Evolutionary conservation across 805 yeast species (phyloP), one percentile per base, ranked within the genome.

Genomic region (Myxozyma geophila): DNA sequence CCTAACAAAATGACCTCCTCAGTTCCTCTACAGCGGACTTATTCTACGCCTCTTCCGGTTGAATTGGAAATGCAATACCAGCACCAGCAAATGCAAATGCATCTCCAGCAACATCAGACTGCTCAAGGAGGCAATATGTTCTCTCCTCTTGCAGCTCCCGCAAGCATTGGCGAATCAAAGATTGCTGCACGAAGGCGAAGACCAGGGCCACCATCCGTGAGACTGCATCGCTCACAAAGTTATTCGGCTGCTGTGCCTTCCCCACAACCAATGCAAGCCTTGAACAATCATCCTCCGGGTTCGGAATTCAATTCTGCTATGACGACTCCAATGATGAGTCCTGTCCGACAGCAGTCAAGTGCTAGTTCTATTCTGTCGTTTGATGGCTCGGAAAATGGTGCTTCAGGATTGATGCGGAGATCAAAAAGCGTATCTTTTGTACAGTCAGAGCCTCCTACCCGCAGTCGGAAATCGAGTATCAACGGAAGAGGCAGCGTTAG

Each of bases 181-280:
- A 44, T 65, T 21, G 68, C 68, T 2, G 47, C 62, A 15, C 58
- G 68, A 19, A 39, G 68, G 33, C 39, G 68, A 36, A 36, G 68
- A 35, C 64, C 56, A 21, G 60, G 58, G 5, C 68, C 64, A 3
- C 62, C 68, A 2, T 55, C 68, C 9, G 67, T 65, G 15, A 41
- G 68, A 8, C 46, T 65, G 8, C 58, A 41, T 21, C 60, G 68
- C 7, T 62, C 68, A 17, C 66, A 63, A 17, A 65, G 68, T 50
- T 58, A 54, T 36, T 54, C 65, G 8, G 40, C 65, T 7, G 56
- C 67, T 15, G 49, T 47, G 8, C 55, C 46, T 28, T 15, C 51
- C 1, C 7, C n/a, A 5, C 63, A 52, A n/a, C 50, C 13, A 6
- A n/a, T 12, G 37, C 21, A 41, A 13, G 51, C 59, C 33, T 54